Evolutionary conservation across 495 filamentous ascomycete genomes (phyloP).

Genomic region (Trichoderma orchidacearum): DNA sequence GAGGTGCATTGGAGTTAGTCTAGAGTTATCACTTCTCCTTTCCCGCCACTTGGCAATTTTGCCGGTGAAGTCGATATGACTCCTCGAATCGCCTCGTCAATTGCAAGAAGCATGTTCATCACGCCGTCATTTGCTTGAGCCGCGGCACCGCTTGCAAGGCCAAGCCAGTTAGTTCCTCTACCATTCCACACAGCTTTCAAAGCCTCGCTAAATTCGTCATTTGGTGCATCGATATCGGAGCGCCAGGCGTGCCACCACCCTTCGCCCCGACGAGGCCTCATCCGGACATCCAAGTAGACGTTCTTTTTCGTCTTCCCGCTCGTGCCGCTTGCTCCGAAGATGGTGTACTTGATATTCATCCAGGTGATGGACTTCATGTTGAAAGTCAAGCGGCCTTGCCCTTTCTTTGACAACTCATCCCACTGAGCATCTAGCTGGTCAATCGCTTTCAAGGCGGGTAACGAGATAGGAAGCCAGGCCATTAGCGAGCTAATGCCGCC

Average conservation of each 20-base stretch:
- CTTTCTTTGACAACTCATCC: constrained; percentile 14
- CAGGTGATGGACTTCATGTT: constrained; percentile 31
- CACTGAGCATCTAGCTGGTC: constrained; percentile 37
- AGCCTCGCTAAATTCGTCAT: constrained; percentile 25
- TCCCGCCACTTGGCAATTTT: background rate
- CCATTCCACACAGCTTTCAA: constrained; percentile 22
- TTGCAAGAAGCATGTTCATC: constrained; percentile 12
- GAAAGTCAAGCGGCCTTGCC: constrained; percentile 23
- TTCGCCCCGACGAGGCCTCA: constrained; percentile 7
- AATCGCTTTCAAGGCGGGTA: constrained; percentile 56
- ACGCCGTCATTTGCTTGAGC: constrained; percentile 17
- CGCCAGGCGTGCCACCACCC: constrained; percentile 29
- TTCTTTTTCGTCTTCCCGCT: constrained; percentile 21
- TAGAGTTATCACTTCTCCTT: background rate
- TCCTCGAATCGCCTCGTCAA: constrained; percentile 16
- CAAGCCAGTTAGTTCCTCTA: constrained; percentile 15
- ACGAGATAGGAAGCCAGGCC: constrained; percentile 35
- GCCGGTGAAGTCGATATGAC: constrained; percentile 5
- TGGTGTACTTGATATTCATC: constrained; percentile 31
- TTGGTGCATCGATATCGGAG: background rate
- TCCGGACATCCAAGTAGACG: constrained; percentile 18
- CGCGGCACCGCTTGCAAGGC: constrained; percentile 18
- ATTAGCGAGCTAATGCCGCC: constrained; percentile 19
- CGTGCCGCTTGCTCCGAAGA: constrained; percentile 8
- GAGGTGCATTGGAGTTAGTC: background rate